Base-by-base conservation (phyloP, 352 stramenopile species). In the Pythium angustatum region DNA sequence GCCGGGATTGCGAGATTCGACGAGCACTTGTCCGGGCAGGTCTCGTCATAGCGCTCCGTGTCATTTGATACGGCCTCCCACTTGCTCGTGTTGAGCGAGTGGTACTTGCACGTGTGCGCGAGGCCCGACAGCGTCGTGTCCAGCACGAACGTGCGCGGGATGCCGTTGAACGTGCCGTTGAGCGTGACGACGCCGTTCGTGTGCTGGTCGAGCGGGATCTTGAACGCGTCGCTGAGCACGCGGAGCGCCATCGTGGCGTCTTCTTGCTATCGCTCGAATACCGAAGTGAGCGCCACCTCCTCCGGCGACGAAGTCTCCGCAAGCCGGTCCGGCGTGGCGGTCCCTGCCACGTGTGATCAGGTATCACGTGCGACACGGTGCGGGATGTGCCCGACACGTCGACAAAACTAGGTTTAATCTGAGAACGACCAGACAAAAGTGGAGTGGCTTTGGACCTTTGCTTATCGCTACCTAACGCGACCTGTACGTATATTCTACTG, bases 131-230 rank as follows among this genome's bases (percentile, higher is more conserved):
- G 28, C 27, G 48, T 55, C 48, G 48, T 55, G 48, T 55, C 48
- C 0, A 55, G 48, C 5, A 55, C 11, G 30, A 41, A 55, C 28
- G 30, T 40, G 48, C 48, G 48, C 17, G 48, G 48, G n/a, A 55
- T 55, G 28, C 27, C 48, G 48, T 55, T 55, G 48, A 55, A 55
- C 48, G 48, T 55, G 28, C 48, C 48, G 28, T 55, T 55, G 28
- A 55, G n/a, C 9, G 48, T 55, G 28, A 40, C 30, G 48, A 28
- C 40, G 28, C 48, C 48, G n/a, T 41, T 28, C 17, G 30, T 4
- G 17, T 40, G 30, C 28, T 55, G 48, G 6, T 11, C 21, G 24
- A 55, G 27, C 28, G 27, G 19, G 28, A 55, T 41, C 28, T 55
- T 55, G 28, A 30, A 12, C 27, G 48, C 30, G 48, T 55, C 48